phyloP scores from a whole-genome alignment of 129 eudicot genomes.

The Erigeron canadensis region DNA sequence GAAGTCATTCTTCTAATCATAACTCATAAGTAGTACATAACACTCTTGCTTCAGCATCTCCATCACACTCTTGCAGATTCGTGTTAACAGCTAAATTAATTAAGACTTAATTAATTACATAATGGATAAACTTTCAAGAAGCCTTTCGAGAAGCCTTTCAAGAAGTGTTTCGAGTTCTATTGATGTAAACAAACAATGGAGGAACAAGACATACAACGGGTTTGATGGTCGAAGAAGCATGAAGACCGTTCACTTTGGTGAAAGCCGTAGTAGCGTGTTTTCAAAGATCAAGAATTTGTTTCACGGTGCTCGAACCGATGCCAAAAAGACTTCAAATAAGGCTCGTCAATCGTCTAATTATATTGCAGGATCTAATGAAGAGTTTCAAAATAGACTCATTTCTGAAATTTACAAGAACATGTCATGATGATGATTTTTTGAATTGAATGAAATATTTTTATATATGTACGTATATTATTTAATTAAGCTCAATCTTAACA shows the following conservation, averaged over 20 bases:
- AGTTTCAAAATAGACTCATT: constrained; percentile 22
- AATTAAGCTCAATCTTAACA: too few species aligned
- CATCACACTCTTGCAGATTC: neutral
- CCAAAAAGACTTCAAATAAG: constrained; percentile 12
- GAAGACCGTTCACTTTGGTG: neutral
- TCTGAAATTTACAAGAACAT: constrained; percentile 12
- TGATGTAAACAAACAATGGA: neutral
- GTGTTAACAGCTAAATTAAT: too few species aligned
- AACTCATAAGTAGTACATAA: too few species aligned
- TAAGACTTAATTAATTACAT: too few species aligned
- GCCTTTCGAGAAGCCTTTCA: neutral
- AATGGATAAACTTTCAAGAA: constrained; percentile 24
- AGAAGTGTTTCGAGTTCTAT: neutral
- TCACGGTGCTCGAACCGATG: neutral
- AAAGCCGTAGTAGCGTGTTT: neutral
- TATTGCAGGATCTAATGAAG: neutral
- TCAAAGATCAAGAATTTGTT: neutral
- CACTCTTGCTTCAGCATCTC: neutral
- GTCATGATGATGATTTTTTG: too few species aligned
- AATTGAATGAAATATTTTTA: too few species aligned
- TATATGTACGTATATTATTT: too few species aligned
- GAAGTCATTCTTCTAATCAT: neutral
- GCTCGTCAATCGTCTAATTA: neutral
- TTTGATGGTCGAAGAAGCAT: neutral
- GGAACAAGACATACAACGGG: neutral